Evolutionary conservation across 306 rosid genomes (phyloP), one percentile per base, ranked within the genome.

Genomic region (Quercus variabilis): DNA sequence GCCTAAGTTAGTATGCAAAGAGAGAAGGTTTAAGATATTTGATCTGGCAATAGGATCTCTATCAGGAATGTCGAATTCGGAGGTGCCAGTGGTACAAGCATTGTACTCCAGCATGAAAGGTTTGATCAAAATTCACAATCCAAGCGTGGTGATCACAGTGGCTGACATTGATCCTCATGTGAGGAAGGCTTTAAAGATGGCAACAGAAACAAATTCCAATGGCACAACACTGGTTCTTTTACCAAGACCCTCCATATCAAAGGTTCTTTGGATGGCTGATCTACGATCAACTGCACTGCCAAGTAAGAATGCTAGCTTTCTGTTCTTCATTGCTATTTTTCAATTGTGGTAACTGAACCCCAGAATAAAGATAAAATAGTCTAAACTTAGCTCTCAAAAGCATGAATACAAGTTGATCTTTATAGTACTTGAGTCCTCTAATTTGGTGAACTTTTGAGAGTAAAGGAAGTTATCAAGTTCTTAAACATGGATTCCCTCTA

Each of bases 231-330:
- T 95, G 56, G 89, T 93, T 87, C 92, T 90, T 78, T 73, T 95
- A 35, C 99, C 94, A 2, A 85, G 89, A 68, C 78, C 90, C 33
- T 91, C 99, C 8, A 58, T 95, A 5, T 52, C 94, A 1, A 89
- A 85, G 74, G 99, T 90, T 80, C 98, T 93, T 75, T 95, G 99
- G 99, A 95, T 93, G 97, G 94, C 96, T 82, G 96, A 95, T 88
- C 86, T 95, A 18, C 87, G 97, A 69, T 63, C 98, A 17, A 89
- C 96, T 18, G 89, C 99, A 49, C 76, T 95, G 78, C 94, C 98
- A 82, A 81, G 99, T 95, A 93, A 86, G 94, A 76, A 55, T 51
- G 54, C 41, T 6, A 9, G 17, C 63, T 17, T 59, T 80, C 55
- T 56, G 35, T 85, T 33, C 11, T 51, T 63, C 55, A 18, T 1